Conservation (phyloP, 2,329 filamentous ascomycete genomes). For the Monosporascus sp. region DNA sequence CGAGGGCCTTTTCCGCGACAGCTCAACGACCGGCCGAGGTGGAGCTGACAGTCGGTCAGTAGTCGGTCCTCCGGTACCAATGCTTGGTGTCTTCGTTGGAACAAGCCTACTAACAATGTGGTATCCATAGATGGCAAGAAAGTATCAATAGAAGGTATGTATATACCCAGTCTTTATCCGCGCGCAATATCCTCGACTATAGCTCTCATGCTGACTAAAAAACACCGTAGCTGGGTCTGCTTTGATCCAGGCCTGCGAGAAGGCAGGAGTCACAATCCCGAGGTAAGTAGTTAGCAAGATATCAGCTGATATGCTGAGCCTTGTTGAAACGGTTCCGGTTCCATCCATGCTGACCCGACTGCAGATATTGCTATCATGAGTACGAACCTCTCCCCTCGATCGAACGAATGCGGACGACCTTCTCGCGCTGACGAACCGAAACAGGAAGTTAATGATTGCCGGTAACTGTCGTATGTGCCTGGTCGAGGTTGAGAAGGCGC, state of each 20-base stretch:
- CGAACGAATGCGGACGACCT: constrained; percentile 6
- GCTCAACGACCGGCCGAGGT: constrained; percentile 80
- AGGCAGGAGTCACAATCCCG: constrained; percentile 85
- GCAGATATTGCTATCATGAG: constrained; percentile 98
- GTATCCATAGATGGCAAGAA: constrained; percentile 84
- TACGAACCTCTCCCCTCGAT: constrained; percentile 43
- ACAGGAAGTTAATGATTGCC: constrained; percentile 94
- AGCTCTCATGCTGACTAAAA: constrained; percentile 28
- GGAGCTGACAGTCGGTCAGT: constrained; percentile 88
- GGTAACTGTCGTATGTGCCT: constrained; percentile 99
- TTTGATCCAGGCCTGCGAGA: constrained; percentile 98
- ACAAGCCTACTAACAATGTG: constrained; percentile 21
- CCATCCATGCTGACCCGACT: constrained; percentile 27
- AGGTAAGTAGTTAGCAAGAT: constrained; percentile 50
- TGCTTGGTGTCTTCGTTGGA: neutral
- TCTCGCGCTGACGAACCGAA: constrained; percentile 37
- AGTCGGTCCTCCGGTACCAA: neutral
- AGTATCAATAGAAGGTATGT: constrained; percentile 96
- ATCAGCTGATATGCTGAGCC: constrained; percentile 6
- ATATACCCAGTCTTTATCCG: constrained; percentile 25
- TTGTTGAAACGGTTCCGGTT: neutral
- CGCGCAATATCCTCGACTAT: constrained; percentile 2
- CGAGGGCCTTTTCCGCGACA: constrained; percentile 79
- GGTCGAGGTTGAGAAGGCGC: constrained; percentile 93
- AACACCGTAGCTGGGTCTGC: constrained; percentile 75